Evolutionary conservation across 2,329 filamentous ascomycete species (phyloP).

Genomic region (Aspergillus texensis): DNA sequence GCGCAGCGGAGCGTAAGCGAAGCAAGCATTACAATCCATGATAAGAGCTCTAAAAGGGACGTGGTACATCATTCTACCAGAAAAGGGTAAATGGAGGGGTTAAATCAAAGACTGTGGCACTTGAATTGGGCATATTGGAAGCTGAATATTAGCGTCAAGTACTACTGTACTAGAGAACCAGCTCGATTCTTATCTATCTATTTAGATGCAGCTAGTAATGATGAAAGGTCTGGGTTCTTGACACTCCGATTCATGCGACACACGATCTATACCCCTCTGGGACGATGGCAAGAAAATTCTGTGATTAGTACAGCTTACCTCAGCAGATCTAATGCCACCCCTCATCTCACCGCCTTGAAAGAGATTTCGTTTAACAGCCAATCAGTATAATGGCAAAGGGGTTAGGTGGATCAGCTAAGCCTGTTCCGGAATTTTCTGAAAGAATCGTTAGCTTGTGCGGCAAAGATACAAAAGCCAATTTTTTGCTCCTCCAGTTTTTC

Average conservation of each 20-base stretch:
- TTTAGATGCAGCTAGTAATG: neutral
- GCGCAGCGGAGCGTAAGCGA: no score
- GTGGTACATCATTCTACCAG: no score
- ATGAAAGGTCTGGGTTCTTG: no score
- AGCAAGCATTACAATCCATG: no score
- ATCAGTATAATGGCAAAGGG: constrained; percentile 16
- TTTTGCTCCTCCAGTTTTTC: constrained; percentile 37
- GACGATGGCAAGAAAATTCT: neutral
- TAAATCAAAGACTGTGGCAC: no score
- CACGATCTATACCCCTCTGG: neutral
- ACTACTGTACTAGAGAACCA: neutral
- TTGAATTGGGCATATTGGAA: no score
- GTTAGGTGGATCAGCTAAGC: constrained; percentile 25
- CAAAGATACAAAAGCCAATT: constrained; percentile 32
- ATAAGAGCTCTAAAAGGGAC: no score
- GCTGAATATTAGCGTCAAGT: no score
- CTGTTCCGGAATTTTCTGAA: constrained; percentile 16
- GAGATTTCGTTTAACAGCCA: constrained; percentile 35
- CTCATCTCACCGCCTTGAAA: constrained; percentile 27
- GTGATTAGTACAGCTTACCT: constrained; percentile 13
- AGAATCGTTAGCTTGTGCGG: constrained; percentile 25
- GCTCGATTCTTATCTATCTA: neutral
- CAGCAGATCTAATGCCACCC: constrained; percentile 11
- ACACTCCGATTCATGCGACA: neutral
- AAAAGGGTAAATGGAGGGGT: no score